A percentile compares a stretch with the other conserved stretches of the same genome.
These are phyloP conservation scores for Jacaranda mimosifolia DNA, from an alignment of 257 asterid genomes.

Conservation along the genomic window DNA sequence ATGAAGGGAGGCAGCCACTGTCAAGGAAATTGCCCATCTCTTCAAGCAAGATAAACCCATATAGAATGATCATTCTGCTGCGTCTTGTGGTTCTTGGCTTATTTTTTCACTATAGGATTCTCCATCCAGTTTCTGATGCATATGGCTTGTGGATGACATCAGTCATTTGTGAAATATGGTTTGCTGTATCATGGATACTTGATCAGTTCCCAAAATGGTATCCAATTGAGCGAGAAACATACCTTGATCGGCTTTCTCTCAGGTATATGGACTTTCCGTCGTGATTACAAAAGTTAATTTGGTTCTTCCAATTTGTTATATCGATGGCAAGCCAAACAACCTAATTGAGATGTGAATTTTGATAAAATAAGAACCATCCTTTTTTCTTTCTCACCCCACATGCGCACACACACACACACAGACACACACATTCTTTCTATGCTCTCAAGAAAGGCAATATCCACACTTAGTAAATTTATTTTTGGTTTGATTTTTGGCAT, in stretches of 20 bases:
- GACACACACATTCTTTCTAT: background rate
- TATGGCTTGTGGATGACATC: conserved; percentile 90
- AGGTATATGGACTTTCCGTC: conserved; percentile 50
- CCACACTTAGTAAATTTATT: background rate
- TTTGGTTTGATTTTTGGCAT: background rate
- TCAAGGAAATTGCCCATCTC: conserved; percentile 85
- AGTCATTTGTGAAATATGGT: conserved; percentile 96
- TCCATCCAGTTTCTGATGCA: conserved; percentile 84
- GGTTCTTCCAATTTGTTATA: background rate
- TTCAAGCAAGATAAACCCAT: conserved; percentile 89
- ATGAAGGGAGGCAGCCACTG: conserved; percentile 94
- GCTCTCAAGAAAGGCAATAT: background rate
- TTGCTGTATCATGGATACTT: conserved; percentile 89
- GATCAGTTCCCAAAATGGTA: conserved; percentile 97
- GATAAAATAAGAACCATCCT: background rate
- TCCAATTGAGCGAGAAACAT: conserved; percentile 86
- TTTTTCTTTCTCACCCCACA: background rate
- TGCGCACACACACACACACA: too few species aligned
- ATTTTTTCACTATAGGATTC: conserved; percentile 86
- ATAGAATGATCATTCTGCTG: conserved; percentile 74
- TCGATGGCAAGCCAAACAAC: background rate
- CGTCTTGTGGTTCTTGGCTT: conserved; percentile 84
- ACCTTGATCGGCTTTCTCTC: conserved; percentile 89
- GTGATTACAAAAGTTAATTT: background rate
- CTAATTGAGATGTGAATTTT: background rate